Evolutionary conservation across 2,329 filamentous ascomycete species (phyloP).

Genomic region (Hypoxylon sp.): DNA sequence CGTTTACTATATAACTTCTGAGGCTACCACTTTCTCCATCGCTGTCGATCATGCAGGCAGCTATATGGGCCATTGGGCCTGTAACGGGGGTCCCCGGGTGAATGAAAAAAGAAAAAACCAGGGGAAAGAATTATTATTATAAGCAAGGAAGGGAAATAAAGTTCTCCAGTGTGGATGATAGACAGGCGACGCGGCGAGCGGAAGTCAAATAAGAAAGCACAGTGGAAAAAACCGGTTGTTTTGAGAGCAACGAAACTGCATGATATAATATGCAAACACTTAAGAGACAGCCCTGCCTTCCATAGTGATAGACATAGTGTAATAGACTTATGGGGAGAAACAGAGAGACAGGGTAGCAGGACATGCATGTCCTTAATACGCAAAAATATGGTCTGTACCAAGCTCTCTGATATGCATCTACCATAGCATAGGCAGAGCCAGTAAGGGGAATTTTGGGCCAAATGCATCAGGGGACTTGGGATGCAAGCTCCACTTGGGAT

Average conservation of each 20-base stretch:
- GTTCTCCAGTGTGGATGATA: conserved; percentile 48
- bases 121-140: conserved; percentile 47
- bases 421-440: conserved; percentile 33
- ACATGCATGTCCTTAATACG: conserved; percentile 47
- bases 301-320: conserved; percentile 44
- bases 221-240: conserved; percentile 41
- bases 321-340: conserved; percentile 27
- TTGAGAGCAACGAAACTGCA: conserved; percentile 41
- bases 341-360: conserved; percentile 40
- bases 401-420: conserved; percentile 27
- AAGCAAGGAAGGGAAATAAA: conserved; percentile 50
- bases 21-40: conserved; percentile 56
- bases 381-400: conserved; percentile 40
- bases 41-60: conserved; percentile 66
- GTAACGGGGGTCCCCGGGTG: conserved; percentile 49
- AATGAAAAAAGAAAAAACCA: conserved; percentile 48
- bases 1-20: conserved; percentile 65
- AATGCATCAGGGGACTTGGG: conserved; percentile 30
- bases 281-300: conserved; percentile 37
- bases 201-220: conserved; percentile 52
- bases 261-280: conserved; percentile 47
- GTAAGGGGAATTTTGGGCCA: conserved; percentile 31
- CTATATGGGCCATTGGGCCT: conserved; percentile 71
- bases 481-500: conserved; percentile 39
- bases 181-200: conserved; percentile 46